Evolutionary conservation across 306 rosid genomes (phyloP).

Genomic region (Acacia confusa): DNA sequence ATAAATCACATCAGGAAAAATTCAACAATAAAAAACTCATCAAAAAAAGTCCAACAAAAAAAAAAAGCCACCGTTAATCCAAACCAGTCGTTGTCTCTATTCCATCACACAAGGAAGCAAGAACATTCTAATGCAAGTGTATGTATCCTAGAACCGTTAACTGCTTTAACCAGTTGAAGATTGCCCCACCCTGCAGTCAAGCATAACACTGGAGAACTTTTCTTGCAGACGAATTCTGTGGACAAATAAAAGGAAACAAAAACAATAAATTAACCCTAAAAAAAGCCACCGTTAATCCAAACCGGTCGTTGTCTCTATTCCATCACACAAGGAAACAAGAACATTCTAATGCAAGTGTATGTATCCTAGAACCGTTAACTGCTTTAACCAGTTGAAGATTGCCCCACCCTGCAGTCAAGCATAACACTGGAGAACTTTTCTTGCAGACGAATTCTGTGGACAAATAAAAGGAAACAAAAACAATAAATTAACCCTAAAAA

Average conservation of each 20-base stretch:
- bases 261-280: too few relatives aligned
- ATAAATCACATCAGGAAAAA: too few relatives aligned
- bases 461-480: too few relatives aligned
- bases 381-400: constrained; percentile 12
- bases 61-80: too few relatives aligned
- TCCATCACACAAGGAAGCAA: constrained; percentile 17
- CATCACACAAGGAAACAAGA: too few relatives aligned
- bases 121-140: constrained; percentile 29
- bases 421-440: background rate
- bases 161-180: constrained; percentile 7
- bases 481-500: background rate
- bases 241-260: too few relatives aligned
- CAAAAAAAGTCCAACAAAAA: too few relatives aligned
- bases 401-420: constrained; percentile 43
- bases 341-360: constrained; percentile 40
- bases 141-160: constrained; percentile 18
- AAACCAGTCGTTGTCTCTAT: constrained; percentile 33
- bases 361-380: constrained; percentile 16
- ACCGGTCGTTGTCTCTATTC: too few relatives aligned
- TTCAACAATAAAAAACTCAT: too few relatives aligned
- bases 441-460: background rate
- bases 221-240: background rate
- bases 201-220: constrained; percentile 6
- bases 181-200: constrained; percentile 42
- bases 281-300: too few relatives aligned